phyloP scores from a whole-genome alignment of 1,139 yeast genomes.

The Wickerhamomyces sp. region DNA sequence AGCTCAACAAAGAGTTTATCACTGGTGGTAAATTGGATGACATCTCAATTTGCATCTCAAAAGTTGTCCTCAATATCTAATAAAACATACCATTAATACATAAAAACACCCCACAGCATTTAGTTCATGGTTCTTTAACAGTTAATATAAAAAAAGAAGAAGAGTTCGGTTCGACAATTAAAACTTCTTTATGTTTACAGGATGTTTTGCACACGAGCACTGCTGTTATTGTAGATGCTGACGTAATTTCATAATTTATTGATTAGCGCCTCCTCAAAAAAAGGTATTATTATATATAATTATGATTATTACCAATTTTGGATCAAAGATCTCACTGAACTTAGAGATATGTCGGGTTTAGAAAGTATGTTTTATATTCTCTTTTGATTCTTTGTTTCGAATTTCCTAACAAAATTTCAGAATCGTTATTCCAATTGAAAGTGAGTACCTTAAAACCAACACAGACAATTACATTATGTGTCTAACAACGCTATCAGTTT shows the following conservation, averaged over 20 bases:
- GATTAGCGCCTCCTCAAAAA: background rate
- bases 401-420: constrained; percentile 24
- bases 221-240: background rate
- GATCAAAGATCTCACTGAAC: no score
- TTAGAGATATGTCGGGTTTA: constrained; percentile 41
- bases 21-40: constrained; percentile 56
- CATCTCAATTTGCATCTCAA: constrained; percentile 48
- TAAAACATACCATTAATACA: background rate
- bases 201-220: no score
- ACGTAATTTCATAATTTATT: background rate
- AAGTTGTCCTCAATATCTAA: constrained; percentile 27
- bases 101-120: no score
- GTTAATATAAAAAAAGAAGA: no score
- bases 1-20: constrained; percentile 30
- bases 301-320: no score
- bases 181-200: no score
- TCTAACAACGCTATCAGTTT: constrained; percentile 40
- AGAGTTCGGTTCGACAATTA: no score
- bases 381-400: background rate
- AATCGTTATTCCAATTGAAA: constrained; percentile 50
- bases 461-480: background rate
- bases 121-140: no score
- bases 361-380: constrained; percentile 32
- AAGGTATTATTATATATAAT: no score
- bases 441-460: constrained; percentile 22